Conservation (phyloP, 495 filamentous ascomycete species). For the Trichoderma asperelloides region DNA sequence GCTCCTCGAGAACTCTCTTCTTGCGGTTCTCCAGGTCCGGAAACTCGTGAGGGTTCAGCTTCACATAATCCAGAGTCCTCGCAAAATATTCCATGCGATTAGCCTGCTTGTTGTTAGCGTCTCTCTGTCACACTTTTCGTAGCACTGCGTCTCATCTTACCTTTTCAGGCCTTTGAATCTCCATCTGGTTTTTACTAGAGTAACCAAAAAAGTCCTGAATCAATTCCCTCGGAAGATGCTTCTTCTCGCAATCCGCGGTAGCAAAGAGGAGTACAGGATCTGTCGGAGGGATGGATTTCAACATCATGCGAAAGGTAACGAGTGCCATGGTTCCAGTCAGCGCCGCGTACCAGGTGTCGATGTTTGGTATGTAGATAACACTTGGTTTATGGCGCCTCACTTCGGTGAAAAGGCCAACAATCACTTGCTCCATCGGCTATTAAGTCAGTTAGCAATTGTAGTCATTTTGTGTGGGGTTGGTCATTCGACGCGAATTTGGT, state of each 20-base stretch:
- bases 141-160: slow-evolving; percentile 26
- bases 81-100: slow-evolving; percentile 70
- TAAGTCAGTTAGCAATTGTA: slow-evolving; percentile 16
- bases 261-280: slow-evolving; percentile 84
- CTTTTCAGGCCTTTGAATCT: slow-evolving; percentile 53
- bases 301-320: slow-evolving; percentile 67
- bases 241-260: slow-evolving; percentile 56
- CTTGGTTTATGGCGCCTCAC: slow-evolving; percentile 90
- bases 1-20: slow-evolving; percentile 65
- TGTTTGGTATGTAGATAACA: slow-evolving; percentile 86
- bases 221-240: slow-evolving; percentile 45
- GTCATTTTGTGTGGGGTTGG: not conserved
- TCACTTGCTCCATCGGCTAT: slow-evolving; percentile 69
- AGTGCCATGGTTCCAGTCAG: slow-evolving; percentile 48
- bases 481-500: too few species aligned
- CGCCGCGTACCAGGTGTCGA: slow-evolving; percentile 77
- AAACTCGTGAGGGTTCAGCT: slow-evolving; percentile 71
- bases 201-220: slow-evolving; percentile 74
- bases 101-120: slow-evolving; percentile 29
- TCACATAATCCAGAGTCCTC: slow-evolving; percentile 61
- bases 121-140: not conserved
- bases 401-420: slow-evolving; percentile 84
- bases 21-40: slow-evolving; percentile 79
- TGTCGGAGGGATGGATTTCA: slow-evolving; percentile 70
- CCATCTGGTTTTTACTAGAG: slow-evolving; percentile 66